Evolutionary conservation across 371 early-diverging fungal genomes (phyloP), one percentile per base, ranked within the genome.

Genomic region (Mucor plumbeus): DNA sequence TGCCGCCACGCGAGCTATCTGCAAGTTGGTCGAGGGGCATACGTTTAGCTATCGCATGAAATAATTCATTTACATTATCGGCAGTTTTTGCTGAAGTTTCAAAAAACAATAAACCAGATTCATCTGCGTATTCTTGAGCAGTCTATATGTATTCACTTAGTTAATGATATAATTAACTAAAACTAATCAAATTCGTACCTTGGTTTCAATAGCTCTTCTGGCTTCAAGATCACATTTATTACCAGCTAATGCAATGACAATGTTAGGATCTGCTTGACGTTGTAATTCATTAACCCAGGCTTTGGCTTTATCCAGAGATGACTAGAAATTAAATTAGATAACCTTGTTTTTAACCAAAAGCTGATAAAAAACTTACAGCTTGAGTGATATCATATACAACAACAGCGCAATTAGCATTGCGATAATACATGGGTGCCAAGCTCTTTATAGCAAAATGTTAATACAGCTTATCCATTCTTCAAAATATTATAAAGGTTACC

Each of bases 361-460:
- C 3, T 7, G 26, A 26, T 3, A 17, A 19, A 17, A 19, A 21
- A 69, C 84, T 68, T 85, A 89, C 91, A 57, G 90, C 79, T 82
- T 97, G 96, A 40, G 99, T 98, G 70, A 99, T 94, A 85, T 99
- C 99, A 77, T 99, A 99, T 14, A 95, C 97, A 35, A 98, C 96
- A 4, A 97, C 92, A 9, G 98, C 98, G 56, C 95, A 96, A 76
- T 94, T 94, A 11, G 99, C 99, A 75, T 97, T 97, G 63, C 99
- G 88, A 80, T 99, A 99, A 82, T 99, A 99, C 96, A 97, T 98
- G 40, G 98, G 99, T 55, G 99, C 99, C 74, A 99, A 91, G 72
- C 93, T 92, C 91, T 92, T 65, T 60, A 14, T 14, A 17, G 26
- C 11, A 38, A 38, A 14, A 14, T 36, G 19, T 48, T 34, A 61